Percentiles rank a stretch among this genome's conserved stretches.
Evolutionary conservation across 345 rosid genomes (phyloP).

Genomic region (Dimocarpus longan): DNA sequence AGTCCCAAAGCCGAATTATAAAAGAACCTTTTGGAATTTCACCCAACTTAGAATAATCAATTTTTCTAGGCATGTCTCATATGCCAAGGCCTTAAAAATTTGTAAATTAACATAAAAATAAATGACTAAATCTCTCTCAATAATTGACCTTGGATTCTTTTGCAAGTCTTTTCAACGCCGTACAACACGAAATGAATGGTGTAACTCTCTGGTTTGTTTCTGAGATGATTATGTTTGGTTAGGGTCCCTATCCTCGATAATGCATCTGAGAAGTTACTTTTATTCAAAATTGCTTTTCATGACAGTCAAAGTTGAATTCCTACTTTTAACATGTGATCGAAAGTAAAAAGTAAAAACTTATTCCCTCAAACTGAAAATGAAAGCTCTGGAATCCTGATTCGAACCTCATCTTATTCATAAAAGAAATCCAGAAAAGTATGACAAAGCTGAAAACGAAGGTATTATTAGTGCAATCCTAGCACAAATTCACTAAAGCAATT

Average conservation of each 20-base stretch:
- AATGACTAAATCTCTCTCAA: neutral
- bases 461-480: neutral
- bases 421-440: too few species aligned
- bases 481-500: neutral
- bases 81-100: too few species aligned
- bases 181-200: neutral
- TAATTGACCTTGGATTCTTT: neutral
- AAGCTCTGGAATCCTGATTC: too few species aligned
- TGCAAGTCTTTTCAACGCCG: neutral
- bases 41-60: neutral
- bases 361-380: neutral
- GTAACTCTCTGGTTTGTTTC: neutral
- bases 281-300: neutral
- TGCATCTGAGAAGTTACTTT: neutral
- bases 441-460: neutral
- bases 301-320: neutral
- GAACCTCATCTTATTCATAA: too few species aligned
- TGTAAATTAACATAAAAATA: too few species aligned
- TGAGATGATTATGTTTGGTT: neutral
- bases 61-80: neutral
- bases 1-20: neutral
- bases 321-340: neutral
- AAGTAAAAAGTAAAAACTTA: neutral
- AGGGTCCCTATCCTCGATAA: neutral
- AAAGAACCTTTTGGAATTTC: neutral